phyloP scores from a whole-genome alignment of 257 asterid species.

The Solanum corneliomulleri region DNA sequence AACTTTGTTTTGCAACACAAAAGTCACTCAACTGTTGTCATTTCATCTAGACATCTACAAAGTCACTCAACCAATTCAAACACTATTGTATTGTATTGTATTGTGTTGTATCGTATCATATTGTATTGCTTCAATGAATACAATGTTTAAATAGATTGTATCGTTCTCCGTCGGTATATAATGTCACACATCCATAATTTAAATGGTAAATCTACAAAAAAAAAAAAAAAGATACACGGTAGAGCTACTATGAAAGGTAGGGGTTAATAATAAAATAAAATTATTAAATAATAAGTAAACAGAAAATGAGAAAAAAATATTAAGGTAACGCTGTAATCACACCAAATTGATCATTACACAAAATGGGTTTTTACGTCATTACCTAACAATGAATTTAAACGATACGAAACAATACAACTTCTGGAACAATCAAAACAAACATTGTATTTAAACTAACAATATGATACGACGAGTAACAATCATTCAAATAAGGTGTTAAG shows the following conservation, averaged over 20 bases:
- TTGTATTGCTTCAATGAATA: too few species aligned
- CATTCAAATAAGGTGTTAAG: not conserved
- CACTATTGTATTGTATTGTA: not conserved
- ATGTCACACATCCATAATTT: too few species aligned
- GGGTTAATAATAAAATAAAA: not conserved
- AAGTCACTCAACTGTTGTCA: not conserved
- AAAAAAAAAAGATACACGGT: not conserved
- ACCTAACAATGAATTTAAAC: not conserved
- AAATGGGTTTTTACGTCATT: not conserved
- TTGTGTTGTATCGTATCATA: too few species aligned
- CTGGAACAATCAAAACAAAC: not conserved
- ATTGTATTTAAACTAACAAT: not conserved
- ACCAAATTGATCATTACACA: not conserved
- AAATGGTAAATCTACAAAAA: not conserved
- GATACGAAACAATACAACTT: not conserved
- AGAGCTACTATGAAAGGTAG: not conserved
- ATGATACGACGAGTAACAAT: not conserved
- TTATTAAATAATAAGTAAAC: not conserved
- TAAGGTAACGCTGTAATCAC: not conserved
- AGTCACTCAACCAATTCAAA: not conserved
- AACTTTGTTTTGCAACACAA: not conserved
- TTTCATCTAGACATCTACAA: not conserved
- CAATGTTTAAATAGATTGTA: too few species aligned
- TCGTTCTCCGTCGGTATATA: too few species aligned
- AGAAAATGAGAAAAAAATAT: not conserved